Base-by-base conservation (phyloP, 257 asterid genomes). In the Coffea eugenioides region DNA sequence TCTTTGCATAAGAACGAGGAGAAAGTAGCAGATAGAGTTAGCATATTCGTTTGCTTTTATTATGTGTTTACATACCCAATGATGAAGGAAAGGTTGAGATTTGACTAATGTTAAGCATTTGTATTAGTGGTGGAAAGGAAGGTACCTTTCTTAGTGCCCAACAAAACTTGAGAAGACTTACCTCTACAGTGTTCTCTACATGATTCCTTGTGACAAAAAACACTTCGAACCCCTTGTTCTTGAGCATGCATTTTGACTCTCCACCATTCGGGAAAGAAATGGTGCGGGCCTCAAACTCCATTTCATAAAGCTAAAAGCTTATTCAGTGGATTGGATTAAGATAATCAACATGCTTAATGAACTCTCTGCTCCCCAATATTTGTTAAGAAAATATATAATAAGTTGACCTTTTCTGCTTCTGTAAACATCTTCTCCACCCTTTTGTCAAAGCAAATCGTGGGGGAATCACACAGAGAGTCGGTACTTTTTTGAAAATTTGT, bases 251-350 rank as follows among this genome's bases (percentile, higher is more conserved):
- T 36, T 77, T 70, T 61, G 61, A 49, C 48, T 1, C 25, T 36
- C 80, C 71, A 65, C 79, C 81, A 76, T 34, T 69, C 51, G 6
- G 69, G 56, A 68, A 67, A 80, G 51, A 23, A 45, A 48, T 69
- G 80, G 4, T 76, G 84, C 71, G 84, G 84, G 77, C 77, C 80
- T 81, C 77, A 75, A 69, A 31, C 68, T 59, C 80, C 80, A 46
- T 74, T 66, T 49, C 5, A 20, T 77, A 51, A 82, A 73, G 80
- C 39, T 43, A 77, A 61, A 73, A 74, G 85, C 80, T 78, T 74
- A 34, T 79, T 79, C 77, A 69, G 78, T 83, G 86, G 86, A 57
- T 57, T 75, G 80, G 79, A 83, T 54, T 46, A 31, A 77, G 68
- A 73, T 65, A 62, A 13, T 20, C 70, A 64, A 20, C 34, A 27